Base-by-base conservation (phyloP, 371 early-diverging fungal species). In the Mucor indicus region DNA sequence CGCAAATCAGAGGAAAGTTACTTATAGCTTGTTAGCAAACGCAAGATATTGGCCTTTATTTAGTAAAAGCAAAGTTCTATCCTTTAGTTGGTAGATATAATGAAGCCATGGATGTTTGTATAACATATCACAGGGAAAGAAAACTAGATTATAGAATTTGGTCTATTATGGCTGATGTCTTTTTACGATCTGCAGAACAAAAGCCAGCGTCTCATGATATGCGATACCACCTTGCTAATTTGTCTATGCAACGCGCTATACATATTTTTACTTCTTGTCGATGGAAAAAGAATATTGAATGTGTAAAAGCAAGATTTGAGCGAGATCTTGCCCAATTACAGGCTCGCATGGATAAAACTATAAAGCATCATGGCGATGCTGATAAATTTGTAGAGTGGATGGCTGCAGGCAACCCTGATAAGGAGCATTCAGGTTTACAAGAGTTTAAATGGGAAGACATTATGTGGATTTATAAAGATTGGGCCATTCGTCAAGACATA, bases 91-190 rank as follows among this genome's bases (percentile, higher is more conserved):
- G 64, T 1, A 60, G 62, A 32, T 59, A 57, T 11, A 38, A 29
- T 1, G 75, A 71, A 29, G 72, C 67, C 5, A 38, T 75, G 20
- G 30, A 60, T 30, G 50, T 49, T 3, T 53, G 67, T 24, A 47
- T 75, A 1, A 50, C 53, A 15, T 75, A 75, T 38, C 57, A 64
- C 25, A 50, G 50, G 31, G 39, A 57, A 23, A 57, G 75, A 16
- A 60, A 59, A 17, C 44, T 57, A 11, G 72, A 75, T 44, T 75
- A 75, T 44, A 37, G 56, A 29, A 56, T 63, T 19, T 75, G 69
- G 72, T 31, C 41, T 12, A 42, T 44, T 4, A 55, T 67, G 43
- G 71, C 67, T 2, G 31, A 38, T 2, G 24, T 59, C 12, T 61
- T 62, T 43, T 53, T 62, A 48, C 25, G 40, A 19, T 44, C 48